Percentiles rank a stretch among this genome's conserved stretches.
Evolutionary conservation across 306 rosid species (phyloP).

Genomic region (Glycyrrhiza uralensis): DNA sequence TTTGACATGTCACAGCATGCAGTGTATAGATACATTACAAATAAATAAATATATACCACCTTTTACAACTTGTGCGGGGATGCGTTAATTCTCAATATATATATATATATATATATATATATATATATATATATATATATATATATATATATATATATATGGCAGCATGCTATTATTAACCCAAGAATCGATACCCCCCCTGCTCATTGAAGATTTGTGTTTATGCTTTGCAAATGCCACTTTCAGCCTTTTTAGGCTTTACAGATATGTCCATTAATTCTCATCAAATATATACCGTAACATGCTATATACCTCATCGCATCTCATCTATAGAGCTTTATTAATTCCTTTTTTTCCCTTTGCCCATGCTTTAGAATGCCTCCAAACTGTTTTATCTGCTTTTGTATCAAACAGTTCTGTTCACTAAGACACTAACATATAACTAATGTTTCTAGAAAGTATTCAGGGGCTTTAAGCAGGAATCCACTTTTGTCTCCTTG

Average conservation of each 20-base stretch:
- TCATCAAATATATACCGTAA: not conserved
- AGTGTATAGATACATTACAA: conserved; percentile 18
- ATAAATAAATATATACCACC: not conserved
- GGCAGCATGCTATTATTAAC: not conserved
- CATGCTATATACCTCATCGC: not conserved
- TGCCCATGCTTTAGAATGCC: conserved; percentile 33
- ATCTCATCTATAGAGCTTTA: not conserved
- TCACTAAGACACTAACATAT: conserved; percentile 7
- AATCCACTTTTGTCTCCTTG: conserved; percentile 1
- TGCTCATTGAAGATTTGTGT: conserved; percentile 15
- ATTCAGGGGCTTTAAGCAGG: not conserved
- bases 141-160: too few species aligned
- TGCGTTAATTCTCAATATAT: not conserved
- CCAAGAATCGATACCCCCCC: conserved; percentile 21
- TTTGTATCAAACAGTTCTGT: conserved; percentile 20
- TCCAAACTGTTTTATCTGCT: conserved; percentile 17
- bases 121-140: too few species aligned
- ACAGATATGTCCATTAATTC: conserved; percentile 19
- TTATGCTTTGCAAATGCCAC: conserved; percentile 18
- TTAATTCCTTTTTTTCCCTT: conserved; percentile 14
- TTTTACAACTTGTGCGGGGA: conserved; percentile 13
- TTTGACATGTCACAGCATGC: conserved; percentile 31
- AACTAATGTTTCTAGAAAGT: not conserved
- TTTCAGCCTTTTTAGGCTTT: conserved; percentile 14
- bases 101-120: too few species aligned